phyloP scores from a whole-genome alignment of 2,329 filamentous ascomycete species.

The Didymella arachidicola region DNA sequence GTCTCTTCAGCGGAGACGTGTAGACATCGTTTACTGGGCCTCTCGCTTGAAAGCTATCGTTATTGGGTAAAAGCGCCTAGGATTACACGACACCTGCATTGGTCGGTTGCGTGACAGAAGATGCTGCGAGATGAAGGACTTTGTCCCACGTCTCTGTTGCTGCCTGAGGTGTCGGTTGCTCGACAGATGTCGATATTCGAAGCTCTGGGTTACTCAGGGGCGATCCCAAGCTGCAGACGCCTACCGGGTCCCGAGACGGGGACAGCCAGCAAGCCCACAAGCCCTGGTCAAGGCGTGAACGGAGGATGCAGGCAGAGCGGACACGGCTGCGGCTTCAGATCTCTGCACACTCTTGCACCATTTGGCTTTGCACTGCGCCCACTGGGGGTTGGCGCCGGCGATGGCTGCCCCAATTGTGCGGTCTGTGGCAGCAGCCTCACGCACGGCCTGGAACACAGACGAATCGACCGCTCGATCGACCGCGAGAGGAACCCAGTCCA shows the following conservation, averaged over 20 bases:
- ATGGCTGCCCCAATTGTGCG: conserved; percentile 36
- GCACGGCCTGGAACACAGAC: conserved; percentile 32
- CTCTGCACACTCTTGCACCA: conserved; percentile 28
- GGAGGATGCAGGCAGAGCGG: conserved; percentile 26
- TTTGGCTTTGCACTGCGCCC: conserved; percentile 27
- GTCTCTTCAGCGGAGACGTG: conserved; percentile 19
- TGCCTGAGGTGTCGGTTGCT: conserved; percentile 19
- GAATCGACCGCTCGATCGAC: conserved; percentile 37
- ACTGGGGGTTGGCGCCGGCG: conserved; percentile 31
- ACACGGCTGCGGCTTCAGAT: conserved; percentile 39
- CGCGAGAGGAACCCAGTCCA: conserved; percentile 37
- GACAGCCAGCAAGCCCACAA: conserved; percentile 31
- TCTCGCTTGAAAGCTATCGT: conserved; percentile 31
- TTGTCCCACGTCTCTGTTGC: conserved; percentile 15
- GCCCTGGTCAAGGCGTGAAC: conserved; percentile 24
- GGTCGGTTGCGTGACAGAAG: conserved; percentile 24
- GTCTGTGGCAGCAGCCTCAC: conserved; percentile 33
- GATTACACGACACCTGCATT: conserved; percentile 28
- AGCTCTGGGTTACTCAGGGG: conserved; percentile 16
- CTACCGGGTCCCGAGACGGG: conserved; percentile 33
- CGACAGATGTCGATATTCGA: conserved; percentile 17
- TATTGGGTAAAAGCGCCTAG: conserved; percentile 35
- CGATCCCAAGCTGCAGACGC: conserved; percentile 34
- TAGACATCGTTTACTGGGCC: conserved; percentile 20
- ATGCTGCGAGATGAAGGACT: conserved; percentile 20